Evolutionary conservation across 2,329 filamentous ascomycete genomes (phyloP).

Genomic region (Microdochium nivale): DNA sequence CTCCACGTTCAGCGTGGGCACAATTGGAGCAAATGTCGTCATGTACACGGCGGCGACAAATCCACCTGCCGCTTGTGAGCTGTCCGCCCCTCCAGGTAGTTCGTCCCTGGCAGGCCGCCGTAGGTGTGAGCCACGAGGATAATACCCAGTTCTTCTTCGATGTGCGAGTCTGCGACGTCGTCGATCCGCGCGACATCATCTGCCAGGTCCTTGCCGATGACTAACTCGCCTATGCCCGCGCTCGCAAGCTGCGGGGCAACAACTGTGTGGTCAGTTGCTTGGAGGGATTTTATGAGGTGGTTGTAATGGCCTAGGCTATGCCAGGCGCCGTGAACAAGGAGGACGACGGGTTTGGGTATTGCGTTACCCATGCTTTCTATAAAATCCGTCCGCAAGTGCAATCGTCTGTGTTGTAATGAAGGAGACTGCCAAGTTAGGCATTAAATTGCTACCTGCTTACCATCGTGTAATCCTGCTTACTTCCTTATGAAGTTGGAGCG

Average conservation of each 20-base stretch:
- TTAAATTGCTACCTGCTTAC: no score
- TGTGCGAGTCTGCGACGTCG: conserved; percentile 8
- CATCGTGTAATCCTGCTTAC: no score
- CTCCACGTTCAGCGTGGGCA: no score
- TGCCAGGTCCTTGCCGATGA: conserved; percentile 12
- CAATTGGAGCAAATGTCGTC: conserved; percentile 12
- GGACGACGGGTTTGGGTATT: neutral
- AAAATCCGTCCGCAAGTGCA: no score
- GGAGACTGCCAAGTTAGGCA: no score
- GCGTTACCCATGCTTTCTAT: no score
- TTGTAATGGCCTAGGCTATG: neutral
- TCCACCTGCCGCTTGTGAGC: conserved; percentile 10
- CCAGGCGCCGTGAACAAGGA: neutral
- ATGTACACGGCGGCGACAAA: conserved; percentile 18
- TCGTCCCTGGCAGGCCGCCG: conserved; percentile 13
- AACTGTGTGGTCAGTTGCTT: conserved; percentile 5
- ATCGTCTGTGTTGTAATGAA: no score
- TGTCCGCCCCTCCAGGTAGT: neutral
- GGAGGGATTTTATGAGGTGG: neutral
- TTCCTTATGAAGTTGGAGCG: no score
- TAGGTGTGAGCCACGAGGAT: conserved; percentile 14
- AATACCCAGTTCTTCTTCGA: conserved; percentile 11
- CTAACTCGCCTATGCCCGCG: conserved; percentile 11
- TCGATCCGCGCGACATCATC: conserved; percentile 12
- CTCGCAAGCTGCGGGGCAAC: conserved; percentile 4